phyloP scores from a whole-genome alignment of 164 flowering plant species.

The Magnolia kwangsiensis region DNA sequence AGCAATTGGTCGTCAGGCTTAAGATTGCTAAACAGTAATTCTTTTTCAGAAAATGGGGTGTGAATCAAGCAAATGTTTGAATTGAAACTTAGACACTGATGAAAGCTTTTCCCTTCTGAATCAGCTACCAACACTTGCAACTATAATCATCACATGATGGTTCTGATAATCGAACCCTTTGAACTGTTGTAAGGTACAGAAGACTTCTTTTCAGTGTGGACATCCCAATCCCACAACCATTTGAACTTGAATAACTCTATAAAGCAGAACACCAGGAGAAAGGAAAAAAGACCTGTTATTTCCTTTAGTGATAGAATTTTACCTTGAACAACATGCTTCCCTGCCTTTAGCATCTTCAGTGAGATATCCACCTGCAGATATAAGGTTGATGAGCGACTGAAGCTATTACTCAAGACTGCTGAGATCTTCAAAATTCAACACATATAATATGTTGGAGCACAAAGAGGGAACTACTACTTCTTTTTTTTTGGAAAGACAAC shows the following conservation, averaged over 20 bases:
- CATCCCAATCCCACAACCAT: conserved; percentile 1
- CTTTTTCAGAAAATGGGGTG: too few relatives aligned
- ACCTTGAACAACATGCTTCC: conserved; percentile 99
- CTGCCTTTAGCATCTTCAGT: conserved; percentile 72
- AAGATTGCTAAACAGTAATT: too few relatives aligned
- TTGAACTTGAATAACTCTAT: background rate
- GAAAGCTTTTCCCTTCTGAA: too few relatives aligned
- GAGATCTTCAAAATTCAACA: background rate
- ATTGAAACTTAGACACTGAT: too few relatives aligned
- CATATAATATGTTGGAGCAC: too few relatives aligned
- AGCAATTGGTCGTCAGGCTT: too few relatives aligned
- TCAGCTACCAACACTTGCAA: background rate
- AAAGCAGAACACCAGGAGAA: background rate
- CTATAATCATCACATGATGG: background rate
- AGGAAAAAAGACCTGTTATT: background rate
- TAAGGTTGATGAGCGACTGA: conserved; percentile 4
- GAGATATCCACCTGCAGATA: conserved; percentile 78
- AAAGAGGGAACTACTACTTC: too few relatives aligned
- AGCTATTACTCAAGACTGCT: background rate
- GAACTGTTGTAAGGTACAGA: background rate
- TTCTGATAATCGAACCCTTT: background rate
- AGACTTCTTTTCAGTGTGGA: background rate
- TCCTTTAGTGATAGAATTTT: background rate
- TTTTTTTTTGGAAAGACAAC: too few relatives aligned
- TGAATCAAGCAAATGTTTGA: too few relatives aligned